Evolutionary conservation across 106 monocot genomes (phyloP), one percentile per base, ranked within the genome.

Genomic region (Hemerocallis citrina): DNA sequence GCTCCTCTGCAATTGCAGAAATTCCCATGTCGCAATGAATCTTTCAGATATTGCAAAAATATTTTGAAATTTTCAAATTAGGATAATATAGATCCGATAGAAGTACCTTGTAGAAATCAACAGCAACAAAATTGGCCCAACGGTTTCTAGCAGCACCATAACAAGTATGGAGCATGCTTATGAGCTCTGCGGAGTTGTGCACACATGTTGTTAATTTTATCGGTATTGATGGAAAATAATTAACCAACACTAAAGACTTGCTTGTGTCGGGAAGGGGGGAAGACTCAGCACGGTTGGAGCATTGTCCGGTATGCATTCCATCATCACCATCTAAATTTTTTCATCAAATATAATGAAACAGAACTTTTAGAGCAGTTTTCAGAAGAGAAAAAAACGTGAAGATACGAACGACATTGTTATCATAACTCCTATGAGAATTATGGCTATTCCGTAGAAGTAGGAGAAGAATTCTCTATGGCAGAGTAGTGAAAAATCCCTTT

Each of bases 101-200:
- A 1, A 2, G 9, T 57, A 89, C 83, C 88, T 89, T 89, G 60
- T 89, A 89, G 71, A 65, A 89, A 72, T 89, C 72, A 54, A 89
- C 80, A 11, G 84, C 80, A 13, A 89, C 57, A 33, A 89, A 89
- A 45, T 89, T 89, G 35, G 88, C 80, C 88, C 88, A 89, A 6
- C 84, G 70, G 29, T 72, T 71, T 14, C 66, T 55, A 15, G 88
- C 74, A 14, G 73, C 74, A 24, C 21, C 34, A 41, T 75, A 68
- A 37, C 88, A 89, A 27, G 77, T 75, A 4, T 57, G 46, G 29
- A 89, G 60, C 88, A 81, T 84, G 62, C 65, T 52, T 13, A 65
- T 57, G 22, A 89, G 83, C 1, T 34, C 57, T 15, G 36, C 70
- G 11, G 84, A 84, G 41, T 89, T 80, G 33, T 82, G 69, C 54